Evolutionary conservation across 2,329 filamentous ascomycete genomes (phyloP).

Genomic region (Fusarium domesticum): DNA sequence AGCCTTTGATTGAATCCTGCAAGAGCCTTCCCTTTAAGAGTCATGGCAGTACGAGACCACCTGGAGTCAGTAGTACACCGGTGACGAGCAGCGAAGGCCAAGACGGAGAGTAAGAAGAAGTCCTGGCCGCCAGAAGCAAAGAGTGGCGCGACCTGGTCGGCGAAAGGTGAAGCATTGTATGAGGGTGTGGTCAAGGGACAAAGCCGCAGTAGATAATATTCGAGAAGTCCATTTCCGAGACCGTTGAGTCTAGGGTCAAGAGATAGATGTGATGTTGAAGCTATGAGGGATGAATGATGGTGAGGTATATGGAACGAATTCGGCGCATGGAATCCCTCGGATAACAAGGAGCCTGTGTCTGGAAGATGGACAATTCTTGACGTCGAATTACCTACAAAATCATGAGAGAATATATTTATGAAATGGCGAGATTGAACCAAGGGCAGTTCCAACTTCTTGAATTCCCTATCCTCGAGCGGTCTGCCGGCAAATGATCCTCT

Average conservation of each 20-base stretch:
- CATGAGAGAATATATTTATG: slow-evolving; percentile 21
- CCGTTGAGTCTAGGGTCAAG: slow-evolving; percentile 7
- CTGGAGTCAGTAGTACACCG: slow-evolving; percentile 15
- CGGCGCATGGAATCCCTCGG: background rate
- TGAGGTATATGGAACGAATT: background rate
- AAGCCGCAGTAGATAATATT: slow-evolving; percentile 22
- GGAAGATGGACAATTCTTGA: background rate
- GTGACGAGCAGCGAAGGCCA: slow-evolving; percentile 23
- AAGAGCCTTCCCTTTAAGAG: slow-evolving; percentile 20
- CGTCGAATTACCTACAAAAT: slow-evolving; percentile 5
- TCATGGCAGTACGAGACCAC: slow-evolving; percentile 18
- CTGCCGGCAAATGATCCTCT: too few species aligned
- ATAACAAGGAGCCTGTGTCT: background rate
- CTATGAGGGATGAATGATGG: slow-evolving; percentile 1
- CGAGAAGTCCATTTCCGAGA: slow-evolving; percentile 13
- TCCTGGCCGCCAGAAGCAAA: slow-evolving; percentile 20
- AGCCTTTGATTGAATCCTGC: slow-evolving; percentile 4
- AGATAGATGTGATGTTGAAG: slow-evolving; percentile 12
- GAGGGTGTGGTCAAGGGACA: slow-evolving; percentile 24
- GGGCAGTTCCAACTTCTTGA: background rate
- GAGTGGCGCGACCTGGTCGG: slow-evolving; percentile 19
- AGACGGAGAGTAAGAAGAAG: slow-evolving; percentile 16
- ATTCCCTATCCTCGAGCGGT: background rate
- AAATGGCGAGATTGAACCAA: slow-evolving; percentile 13
- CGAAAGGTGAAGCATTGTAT: slow-evolving; percentile 16